Evolutionary conservation across 768 basidiomycete species (phyloP).

Genomic region (Paxillus involutus): DNA sequence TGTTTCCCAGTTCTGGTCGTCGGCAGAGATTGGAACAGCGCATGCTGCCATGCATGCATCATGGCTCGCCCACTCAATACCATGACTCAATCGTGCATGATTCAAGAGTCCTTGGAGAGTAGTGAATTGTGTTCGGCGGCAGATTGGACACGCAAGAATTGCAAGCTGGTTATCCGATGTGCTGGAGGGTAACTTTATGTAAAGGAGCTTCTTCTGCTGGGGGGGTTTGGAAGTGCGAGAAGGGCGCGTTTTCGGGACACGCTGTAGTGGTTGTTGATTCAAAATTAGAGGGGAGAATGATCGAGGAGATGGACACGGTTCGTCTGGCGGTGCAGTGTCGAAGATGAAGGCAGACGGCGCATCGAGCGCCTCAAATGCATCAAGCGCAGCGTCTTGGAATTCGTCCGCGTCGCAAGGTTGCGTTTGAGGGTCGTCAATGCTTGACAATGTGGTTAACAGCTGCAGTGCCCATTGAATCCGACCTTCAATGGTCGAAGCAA

Average conservation of each 20-base stretch:
- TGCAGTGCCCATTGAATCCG: constrained; percentile 47
- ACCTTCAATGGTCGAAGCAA: constrained; percentile 42
- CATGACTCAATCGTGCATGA: constrained; percentile 50
- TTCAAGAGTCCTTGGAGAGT: constrained; percentile 53
- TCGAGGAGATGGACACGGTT: constrained; percentile 21
- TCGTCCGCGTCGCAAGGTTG: constrained; percentile 26
- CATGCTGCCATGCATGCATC: constrained; percentile 51
- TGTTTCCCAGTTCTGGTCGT: constrained; percentile 34
- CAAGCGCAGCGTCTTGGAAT: constrained; percentile 41
- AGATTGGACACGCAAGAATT: constrained; percentile 42
- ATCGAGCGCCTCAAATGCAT: constrained; percentile 43
- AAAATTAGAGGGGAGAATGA: constrained; percentile 17
- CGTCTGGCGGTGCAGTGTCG: constrained; percentile 21
- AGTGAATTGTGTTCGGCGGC: constrained; percentile 46
- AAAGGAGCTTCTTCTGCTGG: constrained; percentile 39
- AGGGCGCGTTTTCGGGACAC: constrained; percentile 25
- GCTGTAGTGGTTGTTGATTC: constrained; percentile 13
- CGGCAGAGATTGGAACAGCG: constrained; percentile 35
- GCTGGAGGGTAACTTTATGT: constrained; percentile 35
- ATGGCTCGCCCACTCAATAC: constrained; percentile 48
- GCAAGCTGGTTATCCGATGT: constrained; percentile 29
- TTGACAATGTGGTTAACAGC: constrained; percentile 36
- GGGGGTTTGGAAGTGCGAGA: constrained; percentile 26
- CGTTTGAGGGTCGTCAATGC: constrained; percentile 11
- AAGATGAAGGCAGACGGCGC: constrained; percentile 38